A percentile compares a stretch with the other conserved stretches of the same genome.
phyloP scores from a whole-genome alignment of 345 rosid species.

The Melaleuca quinquenervia region DNA sequence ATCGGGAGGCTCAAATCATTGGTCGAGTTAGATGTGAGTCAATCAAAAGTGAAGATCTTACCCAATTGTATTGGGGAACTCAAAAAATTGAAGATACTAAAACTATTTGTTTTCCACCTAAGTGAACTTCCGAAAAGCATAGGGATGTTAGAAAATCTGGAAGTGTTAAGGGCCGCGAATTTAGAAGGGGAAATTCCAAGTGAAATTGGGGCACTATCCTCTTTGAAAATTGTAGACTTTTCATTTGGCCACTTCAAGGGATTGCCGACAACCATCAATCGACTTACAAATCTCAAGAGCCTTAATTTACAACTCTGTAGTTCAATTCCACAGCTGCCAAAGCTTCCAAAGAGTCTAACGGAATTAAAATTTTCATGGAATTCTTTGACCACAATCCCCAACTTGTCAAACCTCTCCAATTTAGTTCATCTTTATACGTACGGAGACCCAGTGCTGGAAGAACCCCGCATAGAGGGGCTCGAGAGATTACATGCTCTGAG shows the following conservation, averaged over 20 bases:
- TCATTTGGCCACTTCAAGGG: accelerated
- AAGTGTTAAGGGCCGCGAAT: neutral
- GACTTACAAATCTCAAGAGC: neutral
- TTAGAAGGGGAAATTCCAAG: neutral
- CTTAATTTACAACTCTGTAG: neutral
- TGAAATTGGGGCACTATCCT: neutral
- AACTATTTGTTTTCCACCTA: too few species aligned
- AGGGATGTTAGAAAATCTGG: neutral
- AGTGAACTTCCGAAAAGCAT: neutral
- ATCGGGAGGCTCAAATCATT: neutral
- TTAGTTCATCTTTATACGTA: neutral
- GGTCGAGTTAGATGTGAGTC: neutral
- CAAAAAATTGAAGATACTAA: neutral
- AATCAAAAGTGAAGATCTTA: too few species aligned
- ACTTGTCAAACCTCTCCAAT: neutral
- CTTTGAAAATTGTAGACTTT: neutral
- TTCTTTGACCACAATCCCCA: neutral
- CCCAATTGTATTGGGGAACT: too few species aligned
- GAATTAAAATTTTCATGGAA: neutral
- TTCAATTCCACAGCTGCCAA: neutral
- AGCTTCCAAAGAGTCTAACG: neutral
- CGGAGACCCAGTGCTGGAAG: too few species aligned
- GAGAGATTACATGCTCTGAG: too few species aligned
- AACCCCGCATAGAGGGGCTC: too few species aligned
- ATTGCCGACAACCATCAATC: neutral